Base-by-base conservation (phyloP, 1,139 yeast genomes). In the Magnusiomyces tetraspermus region DNA sequence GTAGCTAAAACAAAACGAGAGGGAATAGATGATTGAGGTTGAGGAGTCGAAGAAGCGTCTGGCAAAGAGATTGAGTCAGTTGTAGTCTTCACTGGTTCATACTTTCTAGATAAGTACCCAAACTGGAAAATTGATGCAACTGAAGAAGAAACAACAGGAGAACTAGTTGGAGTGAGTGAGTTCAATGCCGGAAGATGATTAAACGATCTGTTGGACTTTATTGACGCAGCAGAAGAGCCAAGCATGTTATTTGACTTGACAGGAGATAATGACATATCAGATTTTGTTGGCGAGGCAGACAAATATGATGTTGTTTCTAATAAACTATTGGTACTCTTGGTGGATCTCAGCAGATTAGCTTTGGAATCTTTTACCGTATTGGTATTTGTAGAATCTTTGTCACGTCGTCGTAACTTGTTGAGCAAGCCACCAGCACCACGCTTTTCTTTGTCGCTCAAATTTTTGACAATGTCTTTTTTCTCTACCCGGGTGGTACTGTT, bases 1-100 rank as follows among this genome's bases (percentile, higher is more conserved):
- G 94, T 83, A 0, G 78, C 77, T 53, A 87, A 67, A 11, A 85
- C 67, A 56, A 66, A 71, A 19, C 63, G 60, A 46, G 67, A 68
- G 5, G 28, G 51, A 23, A 48, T 51, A 6, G 45, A 4, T 2
- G 44, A 41, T 19, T 22, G 21, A 17, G 24, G 5, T 3, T 19
- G 22, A 4, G 38, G 17, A 28, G 44, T 45, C 11, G 41, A 33
- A 17, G 56, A 54, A 6, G 42, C 21, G 5, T 24, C 31, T 10
- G 42, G 21, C 11, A 49, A 53, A 8, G 42, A 40, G 5, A 24
- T 3, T 48, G 37, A 45, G 10, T 51, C 17, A n/a, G 30, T 33
- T 8, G 43, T 50, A 13, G 55, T 50, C 11, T 53, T 51, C 3
- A 53, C 53, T 0, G 56, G 56, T 42, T 22, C 48, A 36, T 11